Conservation (phyloP, 1,139 yeast species). For the Yamadazyma spencermartinsiae region DNA sequence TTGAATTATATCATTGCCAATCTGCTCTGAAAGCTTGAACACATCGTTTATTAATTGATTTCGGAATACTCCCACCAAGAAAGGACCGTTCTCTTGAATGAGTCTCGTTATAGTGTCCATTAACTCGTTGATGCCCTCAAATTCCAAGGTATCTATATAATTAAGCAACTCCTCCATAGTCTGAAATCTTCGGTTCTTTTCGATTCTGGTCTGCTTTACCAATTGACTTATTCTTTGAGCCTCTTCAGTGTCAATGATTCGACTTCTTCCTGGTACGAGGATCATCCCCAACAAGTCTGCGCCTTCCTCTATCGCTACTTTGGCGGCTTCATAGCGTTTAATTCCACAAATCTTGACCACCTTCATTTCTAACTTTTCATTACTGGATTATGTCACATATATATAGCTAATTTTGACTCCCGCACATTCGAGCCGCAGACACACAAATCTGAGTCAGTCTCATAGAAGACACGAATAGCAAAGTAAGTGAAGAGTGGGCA, state of each 20-base stretch:
- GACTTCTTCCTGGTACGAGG: slow-evolving; percentile 74
- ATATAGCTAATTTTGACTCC: neutral
- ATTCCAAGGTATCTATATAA: slow-evolving; percentile 17
- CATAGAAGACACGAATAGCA: no score
- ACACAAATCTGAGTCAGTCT: no score
- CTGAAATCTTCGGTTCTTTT: slow-evolving; percentile 18
- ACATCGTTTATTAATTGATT: slow-evolving; percentile 75
- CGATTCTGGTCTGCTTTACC: slow-evolving; percentile 23
- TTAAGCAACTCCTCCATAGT: slow-evolving; percentile 23
- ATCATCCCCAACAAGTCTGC: slow-evolving; percentile 84
- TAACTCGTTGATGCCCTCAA: slow-evolving; percentile 28
- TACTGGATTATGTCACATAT: neutral
- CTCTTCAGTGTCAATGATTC: slow-evolving; percentile 59
- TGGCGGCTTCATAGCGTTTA: slow-evolving; percentile 66
- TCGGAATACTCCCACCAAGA: slow-evolving; percentile 85
- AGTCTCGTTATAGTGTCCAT: slow-evolving; percentile 30
- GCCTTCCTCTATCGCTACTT: slow-evolving; percentile 63
- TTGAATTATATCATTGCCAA: slow-evolving; percentile 76
- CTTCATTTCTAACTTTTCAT: slow-evolving; percentile 10
- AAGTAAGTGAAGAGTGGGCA: no score
- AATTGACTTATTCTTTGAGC: slow-evolving; percentile 56
- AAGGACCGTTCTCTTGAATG: slow-evolving; percentile 58
- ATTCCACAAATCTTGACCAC: slow-evolving; percentile 83
- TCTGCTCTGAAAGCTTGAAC: slow-evolving; percentile 40
- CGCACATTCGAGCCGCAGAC: slow-evolving; percentile 1